A percentile compares a stretch with the other conserved stretches of the same genome.
Conservation (phyloP, 208 protist species). For the Crithidia acanthocephali region DNA sequence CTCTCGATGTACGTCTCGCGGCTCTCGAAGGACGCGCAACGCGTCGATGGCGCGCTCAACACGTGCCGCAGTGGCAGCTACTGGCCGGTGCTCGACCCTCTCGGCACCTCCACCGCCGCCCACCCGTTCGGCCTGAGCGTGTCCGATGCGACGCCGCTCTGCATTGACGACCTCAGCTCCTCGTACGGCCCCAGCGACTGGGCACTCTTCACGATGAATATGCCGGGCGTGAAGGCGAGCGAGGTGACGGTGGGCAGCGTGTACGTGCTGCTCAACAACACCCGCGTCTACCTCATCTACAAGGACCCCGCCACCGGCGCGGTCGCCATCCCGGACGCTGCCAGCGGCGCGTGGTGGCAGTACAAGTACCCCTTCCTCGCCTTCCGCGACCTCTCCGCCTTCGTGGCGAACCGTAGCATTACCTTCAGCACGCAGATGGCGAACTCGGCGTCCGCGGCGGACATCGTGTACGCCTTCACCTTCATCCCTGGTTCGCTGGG, state of each 20-base stretch:
- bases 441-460: slow-evolving; percentile 16
- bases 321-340: slow-evolving; percentile 28
- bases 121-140: slow-evolving; percentile 61
- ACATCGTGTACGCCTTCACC: slow-evolving; percentile 70
- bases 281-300: slow-evolving; percentile 66
- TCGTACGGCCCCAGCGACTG: slow-evolving; percentile 84
- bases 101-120: slow-evolving; percentile 71
- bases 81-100: slow-evolving; percentile 82
- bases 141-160: slow-evolving; percentile 39
- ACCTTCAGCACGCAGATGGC: slow-evolving; percentile 40
- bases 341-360: slow-evolving; percentile 66
- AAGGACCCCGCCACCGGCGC: slow-evolving; percentile 54
- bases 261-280: slow-evolving; percentile 49
- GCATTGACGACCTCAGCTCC: slow-evolving; percentile 72
- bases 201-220: slow-evolving; percentile 71
- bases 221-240: slow-evolving; percentile 40
- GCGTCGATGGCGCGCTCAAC: slow-evolving; percentile 47
- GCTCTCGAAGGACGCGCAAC: slow-evolving; percentile 53
- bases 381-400: slow-evolving; percentile 65
- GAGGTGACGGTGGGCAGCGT: slow-evolving; percentile 57
- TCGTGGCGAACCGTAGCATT: slow-evolving; percentile 51
- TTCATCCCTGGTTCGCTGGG: slow-evolving; percentile 77
- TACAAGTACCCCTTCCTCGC: slow-evolving; percentile 72
- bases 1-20: slow-evolving; percentile 75
- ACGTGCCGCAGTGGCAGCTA: slow-evolving; percentile 77